Percentiles rank a stretch among this genome's conserved stretches.
phyloP scores from a whole-genome alignment of 805 yeast genomes.

The Candida odintsovae region DNA sequence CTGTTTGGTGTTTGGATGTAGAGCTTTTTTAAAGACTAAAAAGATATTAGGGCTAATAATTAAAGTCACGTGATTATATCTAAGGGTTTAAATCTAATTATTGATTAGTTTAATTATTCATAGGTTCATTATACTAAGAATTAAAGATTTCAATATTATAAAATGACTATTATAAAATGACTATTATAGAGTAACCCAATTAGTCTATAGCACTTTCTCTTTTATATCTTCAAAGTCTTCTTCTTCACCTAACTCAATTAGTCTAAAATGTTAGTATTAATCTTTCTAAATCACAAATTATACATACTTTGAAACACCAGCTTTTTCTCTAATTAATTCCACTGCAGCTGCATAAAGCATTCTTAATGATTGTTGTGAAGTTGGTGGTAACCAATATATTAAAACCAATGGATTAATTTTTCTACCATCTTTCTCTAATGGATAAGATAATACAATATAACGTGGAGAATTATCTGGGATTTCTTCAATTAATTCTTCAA shows the following conservation, averaged over 20 bases:
- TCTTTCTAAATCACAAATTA: too few species aligned
- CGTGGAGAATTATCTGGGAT: constrained; percentile 81
- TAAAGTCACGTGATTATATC: background rate
- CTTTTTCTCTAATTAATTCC: constrained; percentile 66
- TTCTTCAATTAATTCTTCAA: constrained; percentile 66
- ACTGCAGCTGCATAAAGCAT: constrained; percentile 92
- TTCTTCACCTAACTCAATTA: constrained; percentile 58
- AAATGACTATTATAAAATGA: too few species aligned
- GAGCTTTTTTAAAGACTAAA: too few species aligned
- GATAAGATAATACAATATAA: constrained; percentile 70
- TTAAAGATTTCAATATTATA: too few species aligned
- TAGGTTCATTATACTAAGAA: too few species aligned
- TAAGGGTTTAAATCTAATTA: background rate
- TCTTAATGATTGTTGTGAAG: constrained; percentile 72
- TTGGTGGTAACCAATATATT: constrained; percentile 84
- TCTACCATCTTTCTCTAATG: constrained; percentile 69
- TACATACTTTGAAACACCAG: constrained; percentile 28
- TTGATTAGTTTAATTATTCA: too few species aligned
- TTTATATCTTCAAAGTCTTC: constrained; percentile 64
- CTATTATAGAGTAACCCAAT: too few species aligned
- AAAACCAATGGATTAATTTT: constrained; percentile 68
- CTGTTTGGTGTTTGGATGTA: background rate
- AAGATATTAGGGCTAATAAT: background rate
- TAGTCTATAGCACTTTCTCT: constrained; percentile 18
- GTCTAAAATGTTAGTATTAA: constrained; percentile 28